phyloP scores from a whole-genome alignment of 73 alveolate genomes.

The Tetrahymena borealis region DNA sequence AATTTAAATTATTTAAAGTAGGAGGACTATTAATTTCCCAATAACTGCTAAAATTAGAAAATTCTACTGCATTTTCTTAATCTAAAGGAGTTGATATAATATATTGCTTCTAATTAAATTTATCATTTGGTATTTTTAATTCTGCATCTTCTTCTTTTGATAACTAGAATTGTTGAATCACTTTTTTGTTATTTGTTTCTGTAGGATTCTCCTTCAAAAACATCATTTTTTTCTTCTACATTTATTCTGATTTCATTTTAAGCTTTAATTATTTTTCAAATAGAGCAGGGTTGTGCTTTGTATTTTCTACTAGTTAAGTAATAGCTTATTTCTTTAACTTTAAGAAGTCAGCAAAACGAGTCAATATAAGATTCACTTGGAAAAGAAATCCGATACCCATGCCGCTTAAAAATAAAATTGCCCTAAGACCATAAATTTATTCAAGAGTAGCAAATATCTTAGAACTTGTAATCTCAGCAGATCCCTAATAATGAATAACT shows the following conservation, averaged over 20 bases:
- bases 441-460: background rate
- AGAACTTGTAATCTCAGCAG: background rate
- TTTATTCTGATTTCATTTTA: background rate
- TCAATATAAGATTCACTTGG: background rate
- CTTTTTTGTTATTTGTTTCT: background rate
- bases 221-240: background rate
- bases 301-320: background rate
- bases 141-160: background rate
- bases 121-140: background rate
- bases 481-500: background rate
- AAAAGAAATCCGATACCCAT: background rate
- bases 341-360: background rate
- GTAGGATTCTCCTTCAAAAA: background rate
- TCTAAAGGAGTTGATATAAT: background rate
- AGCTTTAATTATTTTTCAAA: background rate
- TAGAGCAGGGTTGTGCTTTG: background rate
- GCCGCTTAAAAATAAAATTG: background rate
- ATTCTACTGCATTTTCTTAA: background rate
- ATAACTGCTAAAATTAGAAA: background rate
- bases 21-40: background rate
- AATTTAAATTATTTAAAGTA: slow-evolving; percentile 11
- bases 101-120: background rate
- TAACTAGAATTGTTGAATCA: background rate
- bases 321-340: background rate
- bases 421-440: background rate